phyloP scores from a whole-genome alignment of 805 yeast species.

The Pichia sporocuriosa region DNA sequence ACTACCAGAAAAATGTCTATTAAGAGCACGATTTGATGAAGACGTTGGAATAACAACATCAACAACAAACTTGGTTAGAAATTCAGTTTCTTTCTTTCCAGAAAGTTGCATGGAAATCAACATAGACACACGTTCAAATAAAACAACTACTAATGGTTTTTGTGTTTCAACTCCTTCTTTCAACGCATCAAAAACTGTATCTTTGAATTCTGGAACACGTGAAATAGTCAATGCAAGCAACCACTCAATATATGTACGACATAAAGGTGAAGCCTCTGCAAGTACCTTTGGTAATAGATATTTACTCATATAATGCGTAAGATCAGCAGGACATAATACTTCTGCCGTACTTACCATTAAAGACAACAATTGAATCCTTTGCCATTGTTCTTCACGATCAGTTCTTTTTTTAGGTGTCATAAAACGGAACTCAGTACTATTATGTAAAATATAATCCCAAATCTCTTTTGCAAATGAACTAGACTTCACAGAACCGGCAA shows the following conservation, averaged over 20 bases:
- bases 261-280: constrained; percentile 72
- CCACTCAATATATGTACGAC: constrained; percentile 78
- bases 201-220: constrained; percentile 23
- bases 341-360: constrained; percentile 43
- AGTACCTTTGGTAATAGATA: constrained; percentile 34
- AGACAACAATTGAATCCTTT: constrained; percentile 50
- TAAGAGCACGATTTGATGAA: constrained; percentile 74
- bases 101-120: constrained; percentile 43
- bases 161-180: constrained; percentile 30
- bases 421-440: constrained; percentile 36
- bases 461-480: constrained; percentile 27
- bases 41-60: constrained; percentile 57
- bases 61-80: constrained; percentile 39
- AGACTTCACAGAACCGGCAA: constrained; percentile 33
- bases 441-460: constrained; percentile 32
- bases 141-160: constrained; percentile 49
- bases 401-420: constrained; percentile 45
- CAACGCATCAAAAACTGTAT: constrained; percentile 17
- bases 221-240: constrained; percentile 43
- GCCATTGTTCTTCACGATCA: constrained; percentile 66
- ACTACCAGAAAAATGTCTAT: constrained; percentile 80
- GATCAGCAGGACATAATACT: constrained; percentile 21
- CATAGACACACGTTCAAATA: constrained; percentile 58
- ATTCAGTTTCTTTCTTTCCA: constrained; percentile 22
- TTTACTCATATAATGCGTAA: constrained; percentile 24